A percentile compares a stretch with the other conserved stretches of the same genome.
Evolutionary conservation across 495 filamentous ascomycete species (phyloP).

Genomic region (Penicillium paxilli): DNA sequence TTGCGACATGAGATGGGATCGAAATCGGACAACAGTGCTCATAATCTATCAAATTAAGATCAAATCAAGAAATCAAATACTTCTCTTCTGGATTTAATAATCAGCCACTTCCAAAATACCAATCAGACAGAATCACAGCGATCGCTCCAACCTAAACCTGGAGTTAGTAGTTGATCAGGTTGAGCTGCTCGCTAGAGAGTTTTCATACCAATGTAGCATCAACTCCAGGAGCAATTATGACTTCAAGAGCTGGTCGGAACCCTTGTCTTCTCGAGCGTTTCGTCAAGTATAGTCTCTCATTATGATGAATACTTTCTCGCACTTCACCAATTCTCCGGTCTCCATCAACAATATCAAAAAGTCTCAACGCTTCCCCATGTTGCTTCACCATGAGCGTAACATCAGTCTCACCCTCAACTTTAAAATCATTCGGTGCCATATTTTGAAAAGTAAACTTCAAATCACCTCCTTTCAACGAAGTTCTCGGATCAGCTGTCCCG

Average conservation of each 20-base stretch:
- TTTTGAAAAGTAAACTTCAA: slow-evolving; percentile 29
- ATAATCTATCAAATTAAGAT: neutral
- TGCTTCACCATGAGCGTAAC: slow-evolving; percentile 19
- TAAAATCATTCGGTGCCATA: slow-evolving; percentile 17
- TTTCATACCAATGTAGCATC: slow-evolving; percentile 26
- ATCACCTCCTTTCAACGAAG: slow-evolving; percentile 10
- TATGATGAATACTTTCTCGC: slow-evolving; percentile 27
- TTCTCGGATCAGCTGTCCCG: slow-evolving; percentile 15
- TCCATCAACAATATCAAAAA: slow-evolving; percentile 27
- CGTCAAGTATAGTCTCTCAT: slow-evolving; percentile 21
- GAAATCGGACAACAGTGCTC: no score
- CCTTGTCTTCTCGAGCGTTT: slow-evolving; percentile 1
- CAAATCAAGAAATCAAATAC: neutral
- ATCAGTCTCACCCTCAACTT: slow-evolving; percentile 16
- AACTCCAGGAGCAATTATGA: slow-evolving; percentile 21
- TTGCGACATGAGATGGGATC: no score
- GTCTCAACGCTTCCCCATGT: slow-evolving; percentile 16
- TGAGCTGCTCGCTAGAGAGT: no score
- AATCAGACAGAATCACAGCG: slow-evolving; percentile 12
- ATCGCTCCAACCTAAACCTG: slow-evolving; percentile 9
- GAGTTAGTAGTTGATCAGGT: neutral
- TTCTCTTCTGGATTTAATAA: neutral
- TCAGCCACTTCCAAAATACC: slow-evolving; percentile 9
- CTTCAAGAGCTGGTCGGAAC: slow-evolving; percentile 22
- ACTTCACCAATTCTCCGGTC: slow-evolving; percentile 27